Percentiles rank a stretch among this genome's conserved stretches.
Evolutionary conservation across 2,329 filamentous ascomycete genomes (phyloP).

Genomic region (Xylaria sp.): DNA sequence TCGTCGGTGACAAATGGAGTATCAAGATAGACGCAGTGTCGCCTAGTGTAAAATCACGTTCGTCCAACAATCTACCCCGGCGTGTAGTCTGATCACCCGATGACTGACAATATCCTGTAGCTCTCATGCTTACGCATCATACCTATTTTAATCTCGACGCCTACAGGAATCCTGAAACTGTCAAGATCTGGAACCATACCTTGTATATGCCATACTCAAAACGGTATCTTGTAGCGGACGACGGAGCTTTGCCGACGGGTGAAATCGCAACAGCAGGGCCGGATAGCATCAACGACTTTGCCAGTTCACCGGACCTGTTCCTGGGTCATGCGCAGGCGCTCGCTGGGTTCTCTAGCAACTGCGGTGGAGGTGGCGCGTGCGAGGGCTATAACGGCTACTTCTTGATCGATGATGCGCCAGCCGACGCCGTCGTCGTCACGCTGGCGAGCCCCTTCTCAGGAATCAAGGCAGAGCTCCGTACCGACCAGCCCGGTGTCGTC

Average conservation of each 20-base stretch:
- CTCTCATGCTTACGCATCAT: constrained; percentile 52
- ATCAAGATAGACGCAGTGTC: constrained; percentile 69
- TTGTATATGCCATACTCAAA: constrained; percentile 71
- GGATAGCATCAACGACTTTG: constrained; percentile 72
- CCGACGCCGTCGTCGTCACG: constrained; percentile 58
- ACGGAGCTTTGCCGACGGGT: constrained; percentile 68
- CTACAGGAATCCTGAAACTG: constrained; percentile 66
- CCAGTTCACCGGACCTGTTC: constrained; percentile 66
- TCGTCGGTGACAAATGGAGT: constrained; percentile 65
- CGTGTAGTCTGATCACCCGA: not conserved
- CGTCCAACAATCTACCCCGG: constrained; percentile 35
- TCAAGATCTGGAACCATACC: constrained; percentile 69
- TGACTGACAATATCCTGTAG: constrained; percentile 11
- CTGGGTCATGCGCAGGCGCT: constrained; percentile 69
- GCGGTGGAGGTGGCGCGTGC: constrained; percentile 70
- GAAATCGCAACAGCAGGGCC: constrained; percentile 66
- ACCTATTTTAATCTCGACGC: constrained; percentile 76
- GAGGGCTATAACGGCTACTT: constrained; percentile 76
- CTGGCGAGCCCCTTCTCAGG: constrained; percentile 72
- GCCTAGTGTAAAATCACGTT: constrained; percentile 58
- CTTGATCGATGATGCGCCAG: constrained; percentile 56
- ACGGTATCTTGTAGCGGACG: constrained; percentile 66
- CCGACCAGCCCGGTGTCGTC: constrained; percentile 76
- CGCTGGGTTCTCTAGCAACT: constrained; percentile 69
- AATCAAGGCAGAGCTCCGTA: constrained; percentile 75